A percentile compares a stretch with the other conserved stretches of the same genome.
Conservation (phyloP, 495 filamentous ascomycete species). For the Xanthoparmelia taractica region DNA sequence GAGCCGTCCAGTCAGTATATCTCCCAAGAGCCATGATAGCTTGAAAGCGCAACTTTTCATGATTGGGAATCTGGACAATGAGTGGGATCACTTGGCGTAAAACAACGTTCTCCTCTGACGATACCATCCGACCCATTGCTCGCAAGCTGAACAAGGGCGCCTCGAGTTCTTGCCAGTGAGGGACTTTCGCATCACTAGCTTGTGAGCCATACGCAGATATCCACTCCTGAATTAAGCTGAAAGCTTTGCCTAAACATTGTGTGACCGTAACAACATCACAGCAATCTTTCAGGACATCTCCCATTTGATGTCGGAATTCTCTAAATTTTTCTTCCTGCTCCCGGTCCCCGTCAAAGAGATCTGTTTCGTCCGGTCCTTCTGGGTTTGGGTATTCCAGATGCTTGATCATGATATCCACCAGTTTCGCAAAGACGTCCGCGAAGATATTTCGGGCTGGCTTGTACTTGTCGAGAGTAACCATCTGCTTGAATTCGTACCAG, state of each 20-base stretch:
- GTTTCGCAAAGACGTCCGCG: constrained; percentile 69
- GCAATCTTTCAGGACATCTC: constrained; percentile 94
- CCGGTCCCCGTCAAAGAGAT: constrained; percentile 91
- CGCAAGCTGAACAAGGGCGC: constrained; percentile 91
- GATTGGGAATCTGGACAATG: constrained; percentile 86
- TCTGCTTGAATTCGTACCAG: constrained; percentile 98
- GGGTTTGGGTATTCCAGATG: constrained; percentile 85
- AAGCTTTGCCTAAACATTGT: constrained; percentile 82
- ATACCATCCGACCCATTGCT: constrained; percentile 96
- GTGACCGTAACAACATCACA: constrained; percentile 91
- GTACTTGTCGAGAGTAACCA: constrained; percentile 81
- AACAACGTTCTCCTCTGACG: constrained; percentile 74
- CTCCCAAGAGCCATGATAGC: constrained; percentile 93
- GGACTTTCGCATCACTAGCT: constrained; percentile 64
- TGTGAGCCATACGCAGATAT: constrained; percentile 70
- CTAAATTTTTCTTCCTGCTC: constrained; percentile 96
- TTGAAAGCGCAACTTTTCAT: constrained; percentile 94
- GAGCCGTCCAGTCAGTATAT: constrained; percentile 96
- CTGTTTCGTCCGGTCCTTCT: constrained; percentile 61
- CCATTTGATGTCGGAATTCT: constrained; percentile 93
- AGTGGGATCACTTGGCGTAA: constrained; percentile 85
- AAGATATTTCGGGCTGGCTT: constrained; percentile 68
- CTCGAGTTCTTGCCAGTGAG: constrained; percentile 93
- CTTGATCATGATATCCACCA: constrained; percentile 89
- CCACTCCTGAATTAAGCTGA: constrained; percentile 77